Evolutionary conservation across 139 green algal genomes (phyloP).

Genomic region (Tetratostichococcus sp.): DNA sequence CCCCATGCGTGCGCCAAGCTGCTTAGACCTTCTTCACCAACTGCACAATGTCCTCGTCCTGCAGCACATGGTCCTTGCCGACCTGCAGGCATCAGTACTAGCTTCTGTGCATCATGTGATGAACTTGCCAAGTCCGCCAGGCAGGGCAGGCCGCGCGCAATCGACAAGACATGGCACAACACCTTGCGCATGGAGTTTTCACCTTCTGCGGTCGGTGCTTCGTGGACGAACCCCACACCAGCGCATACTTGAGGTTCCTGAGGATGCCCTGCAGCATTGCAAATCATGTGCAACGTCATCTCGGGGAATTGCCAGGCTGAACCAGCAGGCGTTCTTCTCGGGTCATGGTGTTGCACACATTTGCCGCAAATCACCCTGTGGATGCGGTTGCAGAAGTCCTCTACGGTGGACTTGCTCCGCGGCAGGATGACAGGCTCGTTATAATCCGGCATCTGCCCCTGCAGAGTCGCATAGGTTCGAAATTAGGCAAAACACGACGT

Average conservation of each 20-base stretch:
- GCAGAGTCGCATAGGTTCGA: conserved; percentile 1
- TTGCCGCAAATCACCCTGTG: conserved; percentile 53
- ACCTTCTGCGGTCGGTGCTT: conserved; percentile 92
- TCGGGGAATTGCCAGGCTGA: no score
- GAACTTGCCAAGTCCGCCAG: no score
- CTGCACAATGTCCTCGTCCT: conserved; percentile 97
- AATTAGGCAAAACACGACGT: no score
- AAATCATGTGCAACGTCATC: no score
- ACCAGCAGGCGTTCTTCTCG: no score
- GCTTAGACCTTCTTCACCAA: conserved; percentile 82
- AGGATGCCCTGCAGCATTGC: conserved; percentile 66
- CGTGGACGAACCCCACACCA: conserved; percentile 81
- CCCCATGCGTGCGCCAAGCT: no score
- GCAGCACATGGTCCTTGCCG: conserved; percentile 90
- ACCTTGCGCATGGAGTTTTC: no score
- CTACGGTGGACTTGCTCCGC: conserved; percentile 59
- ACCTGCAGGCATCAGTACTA: conserved; percentile 34
- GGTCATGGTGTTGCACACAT: no score
- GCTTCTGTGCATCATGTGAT: no score
- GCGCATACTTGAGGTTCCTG: conserved; percentile 94
- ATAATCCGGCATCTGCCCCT: conserved; percentile 93
- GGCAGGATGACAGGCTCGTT: conserved; percentile 92
- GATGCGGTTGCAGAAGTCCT: conserved; percentile 94
- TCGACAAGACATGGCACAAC: no score
- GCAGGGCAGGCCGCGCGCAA: no score